These are phyloP conservation scores for Trichophyton verrucosum DNA, from an alignment of 2,329 filamentous ascomycete genomes.

Conservation along the genomic window DNA sequence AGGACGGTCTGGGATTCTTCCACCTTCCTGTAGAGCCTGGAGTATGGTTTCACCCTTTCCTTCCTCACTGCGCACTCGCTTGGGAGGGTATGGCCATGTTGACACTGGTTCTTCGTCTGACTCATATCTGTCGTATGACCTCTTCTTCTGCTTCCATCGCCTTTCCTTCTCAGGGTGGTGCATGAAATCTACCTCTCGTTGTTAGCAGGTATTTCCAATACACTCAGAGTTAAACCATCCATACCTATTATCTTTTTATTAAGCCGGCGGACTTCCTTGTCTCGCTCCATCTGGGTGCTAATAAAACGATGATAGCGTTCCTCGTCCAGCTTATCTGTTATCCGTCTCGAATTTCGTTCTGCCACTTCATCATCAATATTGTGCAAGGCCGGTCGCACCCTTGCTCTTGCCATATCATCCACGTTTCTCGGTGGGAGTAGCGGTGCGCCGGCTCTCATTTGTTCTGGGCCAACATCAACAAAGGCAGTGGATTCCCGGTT, in stretches of 20 bases:
- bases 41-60: not conserved
- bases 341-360: not conserved
- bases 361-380: constrained; percentile 8
- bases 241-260: constrained; percentile 6
- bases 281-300: constrained; percentile 1
- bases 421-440: constrained; percentile 59
- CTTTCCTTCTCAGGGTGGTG: not conserved
- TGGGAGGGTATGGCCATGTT: not conserved
- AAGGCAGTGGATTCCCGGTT: constrained; percentile 3
- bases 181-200: not conserved
- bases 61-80: not conserved
- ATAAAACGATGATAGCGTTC: constrained; percentile 1
- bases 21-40: not conserved
- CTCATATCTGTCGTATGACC: not conserved
- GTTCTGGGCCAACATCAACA: not conserved
- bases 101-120: not conserved
- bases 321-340: constrained; percentile 9
- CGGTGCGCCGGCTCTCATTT: not conserved
- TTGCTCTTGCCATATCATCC: constrained; percentile 53
- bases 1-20: too few species aligned
- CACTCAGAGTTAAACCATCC: not conserved
- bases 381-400: constrained; percentile 7
- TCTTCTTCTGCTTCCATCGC: not conserved
- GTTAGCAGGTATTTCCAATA: not conserved
- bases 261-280: constrained; percentile 6